Conservation (phyloP, 2,329 filamentous ascomycete genomes). For the Tothia fuscella region DNA sequence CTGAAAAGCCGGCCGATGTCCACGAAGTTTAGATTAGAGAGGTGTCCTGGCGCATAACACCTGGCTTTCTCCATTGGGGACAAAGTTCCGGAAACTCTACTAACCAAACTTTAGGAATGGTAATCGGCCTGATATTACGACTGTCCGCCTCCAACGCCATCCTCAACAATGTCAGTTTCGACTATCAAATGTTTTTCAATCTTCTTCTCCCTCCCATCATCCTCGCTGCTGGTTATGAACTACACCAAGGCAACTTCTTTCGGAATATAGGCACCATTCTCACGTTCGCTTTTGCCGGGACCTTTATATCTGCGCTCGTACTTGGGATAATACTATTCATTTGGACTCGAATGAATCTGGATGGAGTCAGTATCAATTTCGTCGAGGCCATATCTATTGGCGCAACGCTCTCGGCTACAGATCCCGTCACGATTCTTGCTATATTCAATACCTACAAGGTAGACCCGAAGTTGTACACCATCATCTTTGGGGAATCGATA, state of each 20-base stretch:
- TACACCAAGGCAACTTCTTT: conserved; percentile 99
- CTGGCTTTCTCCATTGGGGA: not conserved
- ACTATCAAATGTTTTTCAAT: conserved; percentile 99
- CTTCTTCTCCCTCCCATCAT: conserved; percentile 97
- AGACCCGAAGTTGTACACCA: conserved; percentile 93
- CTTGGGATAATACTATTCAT: conserved; percentile 79
- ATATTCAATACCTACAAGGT: conserved; percentile 99
- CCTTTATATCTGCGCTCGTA: conserved; percentile 93
- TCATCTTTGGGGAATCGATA: conserved; percentile 98
- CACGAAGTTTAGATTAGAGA: too few species aligned
- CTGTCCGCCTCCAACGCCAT: conserved; percentile 72
- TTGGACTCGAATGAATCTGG: conserved; percentile 77
- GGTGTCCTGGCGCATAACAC: not conserved
- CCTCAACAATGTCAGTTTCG: conserved; percentile 84
- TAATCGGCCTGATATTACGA: conserved; percentile 79
- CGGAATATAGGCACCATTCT: conserved; percentile 94
- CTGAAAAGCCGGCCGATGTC: too few species aligned
- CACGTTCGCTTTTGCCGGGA: conserved; percentile 94
- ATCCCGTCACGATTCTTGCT: conserved; percentile 92
- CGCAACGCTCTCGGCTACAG: conserved; percentile 89
- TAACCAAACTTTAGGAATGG: conserved; percentile 57
- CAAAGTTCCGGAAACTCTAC: conserved; percentile 9
- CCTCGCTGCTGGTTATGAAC: conserved; percentile 87
- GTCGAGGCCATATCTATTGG: conserved; percentile 95
- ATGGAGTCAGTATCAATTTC: conserved; percentile 76